Conservation (phyloP, 1,139 yeast species). For the Kurtzmaniella natalensis region DNA sequence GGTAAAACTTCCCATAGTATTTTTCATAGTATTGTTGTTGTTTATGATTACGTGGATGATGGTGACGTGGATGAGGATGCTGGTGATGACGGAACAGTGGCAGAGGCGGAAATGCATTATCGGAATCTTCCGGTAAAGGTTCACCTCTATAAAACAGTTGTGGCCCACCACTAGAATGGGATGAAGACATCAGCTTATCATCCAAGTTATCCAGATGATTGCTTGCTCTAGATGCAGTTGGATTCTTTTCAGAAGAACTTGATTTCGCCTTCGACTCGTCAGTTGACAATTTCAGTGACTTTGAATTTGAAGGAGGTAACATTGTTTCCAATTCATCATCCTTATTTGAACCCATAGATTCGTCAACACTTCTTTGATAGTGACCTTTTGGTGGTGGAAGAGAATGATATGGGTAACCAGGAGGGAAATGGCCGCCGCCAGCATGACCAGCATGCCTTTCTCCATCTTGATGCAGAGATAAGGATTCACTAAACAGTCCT, state of each 20-base stretch:
- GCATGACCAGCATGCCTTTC: constrained; percentile 1
- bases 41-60: neutral
- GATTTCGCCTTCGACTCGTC: too few relatives aligned
- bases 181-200: constrained; percentile 1
- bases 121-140: neutral
- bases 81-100: neutral
- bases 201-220: neutral
- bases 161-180: constrained; percentile 3
- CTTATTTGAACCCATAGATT: too few relatives aligned
- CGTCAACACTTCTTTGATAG: neutral
- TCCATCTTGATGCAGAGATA: too few relatives aligned
- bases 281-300: neutral
- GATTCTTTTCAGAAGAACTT: neutral
- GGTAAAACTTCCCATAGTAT: neutral
- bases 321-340: too few relatives aligned
- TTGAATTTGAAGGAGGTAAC: constrained; percentile 7
- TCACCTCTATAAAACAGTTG: neutral
- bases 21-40: neutral
- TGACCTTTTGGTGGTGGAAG: neutral
- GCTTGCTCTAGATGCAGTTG: neutral
- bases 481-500: too few relatives aligned
- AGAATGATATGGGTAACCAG: neutral
- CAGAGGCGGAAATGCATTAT: constrained; percentile 2
- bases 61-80: neutral
- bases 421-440: neutral